Base-by-base conservation (phyloP, 1,284 basidiomycete genomes). In the Sanghuangporus weigelae region DNA sequence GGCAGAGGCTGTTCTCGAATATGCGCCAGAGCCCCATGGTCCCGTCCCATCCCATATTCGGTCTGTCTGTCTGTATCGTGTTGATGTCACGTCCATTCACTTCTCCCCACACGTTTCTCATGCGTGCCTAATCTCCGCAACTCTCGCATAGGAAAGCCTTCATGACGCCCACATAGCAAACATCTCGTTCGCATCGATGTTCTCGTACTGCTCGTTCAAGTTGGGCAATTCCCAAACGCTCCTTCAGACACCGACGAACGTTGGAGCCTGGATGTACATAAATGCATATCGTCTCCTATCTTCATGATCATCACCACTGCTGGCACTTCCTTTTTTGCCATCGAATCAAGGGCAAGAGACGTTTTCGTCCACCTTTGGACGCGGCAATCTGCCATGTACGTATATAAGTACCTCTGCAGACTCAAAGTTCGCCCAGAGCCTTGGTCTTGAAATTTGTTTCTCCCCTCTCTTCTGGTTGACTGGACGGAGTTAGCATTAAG, bases 171-270 rank as follows among this genome's bases (percentile, higher is more conserved):
- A 40, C 57, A 58, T 21, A 16, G 36, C 1, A 21, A 38, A 11
- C 54, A 8, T 14, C 19, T 44, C 42, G 3, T 10, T 16, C 14
- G 48, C 2, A 49, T 3, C 39, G 57, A 31, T 39, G 23, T 57
- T 42, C 36, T 39, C 38, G 26, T 36, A 57, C 42, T 10, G 36
- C n/a, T 19, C 57, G 10, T 59, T 31, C 26, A 48, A 49, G 57
- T 42, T 26, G 19, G 16, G 44, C 39, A n/a, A 19, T 35, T 59
- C 14, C 62, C 51, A 4, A 48, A 46, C 1, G 21, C 23, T 31
- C 26, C 12, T 44, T 55, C 51, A 53, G 46, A 31, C 57, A 36
- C 57, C 56, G 57, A 63, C 62, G 62, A 63, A 63, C 62, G 62
- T 63, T 54, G 56, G 36, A 31, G 14, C 44, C 16, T 21, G 26